Base-by-base conservation (phyloP, 2,329 filamentous ascomycete species). In the Calcarisporium arbuscula region DNA sequence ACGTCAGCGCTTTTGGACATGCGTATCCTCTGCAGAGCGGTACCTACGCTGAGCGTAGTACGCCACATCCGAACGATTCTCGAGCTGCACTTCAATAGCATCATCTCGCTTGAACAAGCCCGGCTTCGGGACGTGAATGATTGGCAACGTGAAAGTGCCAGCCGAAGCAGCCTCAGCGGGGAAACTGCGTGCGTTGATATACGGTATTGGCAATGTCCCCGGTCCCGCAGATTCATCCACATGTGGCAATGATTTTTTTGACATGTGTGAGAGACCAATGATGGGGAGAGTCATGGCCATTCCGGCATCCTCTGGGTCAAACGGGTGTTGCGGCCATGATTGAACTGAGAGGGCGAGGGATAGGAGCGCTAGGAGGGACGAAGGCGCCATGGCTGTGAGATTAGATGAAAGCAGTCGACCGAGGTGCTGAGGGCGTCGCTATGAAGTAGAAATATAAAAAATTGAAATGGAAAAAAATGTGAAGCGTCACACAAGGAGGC, bases 11-110 rank as follows among this genome's bases (percentile, higher is more conserved):
- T 19, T 7, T 41, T 32, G 36, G 36, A n/a, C n/a, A n/a, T n/a
- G n/a, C n/a, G n/a, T n/a, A n/a, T n/a, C n/a, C n/a, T n/a, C n/a
- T n/a, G n/a, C n/a, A n/a, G n/a, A n/a, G n/a, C n/a, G n/a, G 3
- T 21, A 51, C 52, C 41, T 52, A 71, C 68, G 54, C 43, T 64
- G 56, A 5, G 65, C 67, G 44, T 73, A 74, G 50, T 74, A 74
- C 28, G 70, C 69, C 18, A 74, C 61, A 45, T 74, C 70, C 5
- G 67, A 65, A 14, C 69, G 61, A 52, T 72, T 72, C 20, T 66
- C 64, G 19, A 74, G 53, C 31, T 60, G 51, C 4, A 70, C 51
- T 30, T 68, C 61, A 26, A 68, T 54, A 14, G 60, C 62, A n/a
- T n/a, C n/a, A n/a, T n/a, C n/a, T 20, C 68, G 59, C 28, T 62